Evolutionary conservation across 2,329 filamentous ascomycete genomes (phyloP).

Genomic region (Zasmidium cellare): DNA sequence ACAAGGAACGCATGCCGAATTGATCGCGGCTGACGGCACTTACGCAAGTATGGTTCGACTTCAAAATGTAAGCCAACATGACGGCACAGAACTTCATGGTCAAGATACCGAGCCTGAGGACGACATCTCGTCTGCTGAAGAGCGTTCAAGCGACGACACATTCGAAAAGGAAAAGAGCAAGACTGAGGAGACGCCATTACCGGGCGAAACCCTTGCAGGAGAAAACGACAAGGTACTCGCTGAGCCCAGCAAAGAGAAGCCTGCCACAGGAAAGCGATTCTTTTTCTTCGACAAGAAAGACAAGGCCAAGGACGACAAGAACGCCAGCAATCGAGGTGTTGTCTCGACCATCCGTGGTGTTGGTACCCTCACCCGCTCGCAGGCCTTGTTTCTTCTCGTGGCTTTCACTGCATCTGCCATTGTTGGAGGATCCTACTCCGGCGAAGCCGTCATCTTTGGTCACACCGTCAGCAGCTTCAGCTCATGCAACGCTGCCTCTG

Average conservation of each 20-base stretch:
- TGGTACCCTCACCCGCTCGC: conserved; percentile 14
- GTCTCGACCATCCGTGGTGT: conserved; percentile 13
- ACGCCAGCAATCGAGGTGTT: conserved; percentile 9
- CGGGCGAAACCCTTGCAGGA: not conserved
- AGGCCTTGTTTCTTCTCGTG: conserved; percentile 14
- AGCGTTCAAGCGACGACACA: conserved; percentile 7
- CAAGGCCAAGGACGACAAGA: conserved; percentile 4
- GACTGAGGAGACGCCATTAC: not conserved
- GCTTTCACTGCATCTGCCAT: conserved; percentile 38
- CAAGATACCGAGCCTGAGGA: conserved; percentile 4
- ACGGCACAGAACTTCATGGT: conserved; percentile 9
- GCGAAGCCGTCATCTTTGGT: conserved; percentile 60
- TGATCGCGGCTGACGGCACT: conserved; percentile 30
- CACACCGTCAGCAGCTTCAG: conserved; percentile 60
- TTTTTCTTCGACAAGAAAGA: not conserved
- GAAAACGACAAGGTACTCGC: not conserved
- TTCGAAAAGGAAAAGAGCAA: conserved; percentile 7
- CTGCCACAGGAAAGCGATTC: not conserved
- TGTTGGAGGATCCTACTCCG: conserved; percentile 54
- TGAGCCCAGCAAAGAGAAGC: not conserved
- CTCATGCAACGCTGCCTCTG: conserved; percentile 51
- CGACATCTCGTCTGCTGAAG: conserved; percentile 11
- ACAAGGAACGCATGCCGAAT: conserved; percentile 37
- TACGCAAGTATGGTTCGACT: conserved; percentile 53
- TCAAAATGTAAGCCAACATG: conserved; percentile 38